Evolutionary conservation across 148 eudicot species (phyloP).

Genomic region (Camellia sinensis): DNA sequence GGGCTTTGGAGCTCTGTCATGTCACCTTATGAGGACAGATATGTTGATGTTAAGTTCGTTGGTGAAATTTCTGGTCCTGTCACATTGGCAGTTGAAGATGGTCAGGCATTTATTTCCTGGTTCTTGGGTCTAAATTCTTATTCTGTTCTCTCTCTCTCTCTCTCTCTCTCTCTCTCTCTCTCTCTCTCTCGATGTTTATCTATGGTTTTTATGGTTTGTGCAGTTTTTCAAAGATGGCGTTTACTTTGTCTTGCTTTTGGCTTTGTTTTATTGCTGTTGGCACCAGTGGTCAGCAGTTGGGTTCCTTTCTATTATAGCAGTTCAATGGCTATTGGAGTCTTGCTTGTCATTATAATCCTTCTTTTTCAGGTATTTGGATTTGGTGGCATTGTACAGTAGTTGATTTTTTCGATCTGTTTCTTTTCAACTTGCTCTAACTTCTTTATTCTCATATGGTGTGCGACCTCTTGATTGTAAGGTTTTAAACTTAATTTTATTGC

Average conservation of each 20-base stretch:
- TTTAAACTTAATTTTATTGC: neutral
- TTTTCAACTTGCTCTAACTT: neutral
- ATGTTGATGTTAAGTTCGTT: conserved; percentile 72
- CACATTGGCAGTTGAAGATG: conserved; percentile 62
- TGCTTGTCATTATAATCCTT: conserved; percentile 77
- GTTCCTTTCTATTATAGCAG: conserved; percentile 96
- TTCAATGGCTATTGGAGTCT: conserved; percentile 85
- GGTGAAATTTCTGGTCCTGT: conserved; percentile 76
- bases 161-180: neutral
- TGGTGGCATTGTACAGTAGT: too few species aligned
- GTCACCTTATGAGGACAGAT: conserved; percentile 81
- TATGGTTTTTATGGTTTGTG: conserved; percentile 15
- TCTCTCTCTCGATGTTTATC: neutral
- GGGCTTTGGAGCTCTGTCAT: conserved; percentile 67
- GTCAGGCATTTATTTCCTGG: conserved; percentile 24
- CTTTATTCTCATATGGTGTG: neutral
- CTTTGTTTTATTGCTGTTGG: conserved; percentile 54
- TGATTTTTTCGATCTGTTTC: too few species aligned
- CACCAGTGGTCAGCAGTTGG: conserved; percentile 89
- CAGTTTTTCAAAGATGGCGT: conserved; percentile 92
- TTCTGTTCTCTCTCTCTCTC: neutral
- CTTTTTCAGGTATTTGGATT: conserved; percentile 76
- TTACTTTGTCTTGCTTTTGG: conserved; percentile 64
- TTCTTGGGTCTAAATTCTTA: neutral
- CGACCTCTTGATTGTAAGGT: neutral